A percentile compares a stretch with the other conserved stretches of the same genome.
phyloP scores from a whole-genome alignment of 148 eudicot genomes.

The Nyssa sinensis region DNA sequence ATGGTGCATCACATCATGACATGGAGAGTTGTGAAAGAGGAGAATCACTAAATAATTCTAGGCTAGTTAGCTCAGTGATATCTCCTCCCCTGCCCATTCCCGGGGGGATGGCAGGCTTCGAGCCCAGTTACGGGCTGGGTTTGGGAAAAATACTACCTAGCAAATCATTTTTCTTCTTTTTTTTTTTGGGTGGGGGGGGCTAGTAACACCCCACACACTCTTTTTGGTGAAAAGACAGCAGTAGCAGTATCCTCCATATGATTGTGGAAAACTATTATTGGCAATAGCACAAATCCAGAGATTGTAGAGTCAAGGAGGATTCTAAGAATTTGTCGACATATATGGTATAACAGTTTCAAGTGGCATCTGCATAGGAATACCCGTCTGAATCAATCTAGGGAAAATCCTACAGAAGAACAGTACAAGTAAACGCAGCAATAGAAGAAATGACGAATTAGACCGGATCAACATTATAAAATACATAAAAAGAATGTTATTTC shows the following conservation, averaged over 20 bases:
- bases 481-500: constrained; percentile 40
- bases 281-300: neutral
- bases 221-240: neutral
- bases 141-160: too few species aligned
- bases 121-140: too few species aligned
- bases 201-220: neutral
- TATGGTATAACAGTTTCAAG: neutral
- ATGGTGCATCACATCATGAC: neutral
- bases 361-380: neutral
- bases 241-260: neutral
- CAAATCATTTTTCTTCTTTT: too few species aligned
- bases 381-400: neutral
- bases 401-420: constrained; percentile 1
- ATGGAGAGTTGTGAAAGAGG: neutral
- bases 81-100: too few species aligned
- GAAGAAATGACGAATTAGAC: neutral
- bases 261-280: neutral
- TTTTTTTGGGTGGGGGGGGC: too few species aligned
- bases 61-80: too few species aligned
- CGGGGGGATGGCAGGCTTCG: too few species aligned
- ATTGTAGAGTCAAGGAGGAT: neutral
- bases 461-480: neutral
- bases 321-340: neutral
- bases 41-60: neutral
- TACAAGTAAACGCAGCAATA: constrained; percentile 1